These are phyloP conservation scores for Miamiensis avidus DNA, from an alignment of 169 alveolate genomes.

Conservation along the genomic window DNA sequence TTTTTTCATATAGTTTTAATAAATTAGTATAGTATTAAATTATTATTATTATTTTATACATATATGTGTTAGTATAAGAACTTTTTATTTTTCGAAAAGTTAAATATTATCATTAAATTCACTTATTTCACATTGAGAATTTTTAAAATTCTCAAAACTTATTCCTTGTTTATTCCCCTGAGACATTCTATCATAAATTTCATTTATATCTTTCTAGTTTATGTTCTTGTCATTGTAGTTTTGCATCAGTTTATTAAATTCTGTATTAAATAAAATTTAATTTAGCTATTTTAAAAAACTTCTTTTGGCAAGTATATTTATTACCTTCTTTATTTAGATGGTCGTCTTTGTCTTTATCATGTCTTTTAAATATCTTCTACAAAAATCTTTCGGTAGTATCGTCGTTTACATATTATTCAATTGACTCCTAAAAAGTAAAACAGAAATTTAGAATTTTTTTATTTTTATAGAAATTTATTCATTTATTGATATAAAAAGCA, in stretches of 20 bases:
- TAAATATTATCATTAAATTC: too few species aligned
- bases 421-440: conserved; percentile 18
- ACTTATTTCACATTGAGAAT: conserved; percentile 38
- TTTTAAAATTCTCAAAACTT: conserved; percentile 46
- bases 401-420: conserved; percentile 47
- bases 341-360: conserved; percentile 29
- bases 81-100: too few species aligned
- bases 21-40: too few species aligned
- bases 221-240: conserved; percentile 42
- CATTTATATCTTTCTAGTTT: conserved; percentile 35
- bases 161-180: conserved; percentile 45
- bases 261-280: not conserved
- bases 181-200: conserved; percentile 43
- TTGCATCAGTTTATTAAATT: conserved; percentile 38
- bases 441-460: not conserved
- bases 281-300: too few species aligned
- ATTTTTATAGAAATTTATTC: conserved; percentile 17
- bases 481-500: conserved; percentile 15
- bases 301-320: not conserved
- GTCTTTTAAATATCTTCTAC: conserved; percentile 40
- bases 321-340: conserved; percentile 40
- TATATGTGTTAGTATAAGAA: too few species aligned
- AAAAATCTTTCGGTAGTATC: conserved; percentile 47
- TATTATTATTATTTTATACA: too few species aligned
- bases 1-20: too few species aligned